A percentile compares a stretch with the other conserved stretches of the same genome.
Evolutionary conservation across 1,284 basidiomycete genomes (phyloP).

Genomic region (Entoloma clypeatum): DNA sequence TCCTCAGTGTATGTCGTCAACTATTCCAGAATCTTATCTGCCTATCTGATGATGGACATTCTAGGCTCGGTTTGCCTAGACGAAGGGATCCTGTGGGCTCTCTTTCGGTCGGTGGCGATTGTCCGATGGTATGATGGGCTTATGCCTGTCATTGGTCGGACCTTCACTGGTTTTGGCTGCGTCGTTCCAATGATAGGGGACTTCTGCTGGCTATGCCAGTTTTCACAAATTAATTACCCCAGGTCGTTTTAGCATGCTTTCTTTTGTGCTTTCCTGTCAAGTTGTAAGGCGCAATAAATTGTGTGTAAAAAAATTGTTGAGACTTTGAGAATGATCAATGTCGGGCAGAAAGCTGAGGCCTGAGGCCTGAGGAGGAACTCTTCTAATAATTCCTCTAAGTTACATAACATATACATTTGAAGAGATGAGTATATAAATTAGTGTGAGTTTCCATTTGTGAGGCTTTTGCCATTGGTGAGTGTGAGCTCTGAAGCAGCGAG

Average conservation of each 20-base stretch:
- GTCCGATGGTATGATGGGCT: too few species aligned
- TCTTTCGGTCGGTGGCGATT: too few species aligned
- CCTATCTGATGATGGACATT: too few species aligned
- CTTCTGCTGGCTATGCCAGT: neutral
- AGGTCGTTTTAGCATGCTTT: slow-evolving; percentile 8
- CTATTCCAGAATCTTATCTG: too few species aligned
- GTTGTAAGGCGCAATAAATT: slow-evolving; percentile 3
- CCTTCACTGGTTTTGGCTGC: too few species aligned
- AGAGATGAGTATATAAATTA: neutral
- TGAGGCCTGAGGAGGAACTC: neutral
- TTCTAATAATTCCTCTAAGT: neutral
- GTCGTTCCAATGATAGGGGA: too few species aligned
- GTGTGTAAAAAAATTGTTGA: slow-evolving; percentile 2
- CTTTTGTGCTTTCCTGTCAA: slow-evolving; percentile 6
- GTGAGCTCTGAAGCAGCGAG: slow-evolving; percentile 15
- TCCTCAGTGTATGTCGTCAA: too few species aligned
- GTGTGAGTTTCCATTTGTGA: neutral
- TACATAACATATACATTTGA: neutral
- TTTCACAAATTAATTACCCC: slow-evolving; percentile 15
- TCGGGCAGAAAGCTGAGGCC: slow-evolving; percentile 3
- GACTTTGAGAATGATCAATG: slow-evolving; percentile 1
- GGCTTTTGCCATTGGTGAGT: neutral
- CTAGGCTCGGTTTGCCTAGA: too few species aligned
- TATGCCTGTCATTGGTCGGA: too few species aligned
- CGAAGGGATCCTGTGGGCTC: too few species aligned